Percentiles rank a stretch among this genome's conserved stretches.
Evolutionary conservation across 331 rosid species (phyloP).

Genomic region (Prunus yedoensis): DNA sequence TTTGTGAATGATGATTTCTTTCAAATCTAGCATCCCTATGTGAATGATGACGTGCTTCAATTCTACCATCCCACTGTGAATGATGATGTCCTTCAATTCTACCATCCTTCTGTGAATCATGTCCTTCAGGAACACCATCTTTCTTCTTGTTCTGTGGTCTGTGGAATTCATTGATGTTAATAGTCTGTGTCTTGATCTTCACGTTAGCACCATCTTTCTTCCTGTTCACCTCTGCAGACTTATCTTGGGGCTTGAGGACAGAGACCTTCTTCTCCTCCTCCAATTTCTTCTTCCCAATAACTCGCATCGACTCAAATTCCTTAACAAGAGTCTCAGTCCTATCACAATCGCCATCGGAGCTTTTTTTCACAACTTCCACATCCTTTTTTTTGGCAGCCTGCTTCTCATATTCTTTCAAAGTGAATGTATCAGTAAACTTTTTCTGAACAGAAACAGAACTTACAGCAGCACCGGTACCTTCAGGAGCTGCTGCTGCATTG

Average conservation of each 20-base stretch:
- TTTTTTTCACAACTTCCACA: background rate
- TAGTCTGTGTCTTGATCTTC: background rate
- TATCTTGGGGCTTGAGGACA: background rate
- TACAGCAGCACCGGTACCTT: background rate
- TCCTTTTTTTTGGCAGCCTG: background rate
- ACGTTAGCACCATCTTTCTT: background rate
- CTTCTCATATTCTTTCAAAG: background rate
- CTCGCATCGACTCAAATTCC: background rate
- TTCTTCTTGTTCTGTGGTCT: background rate
- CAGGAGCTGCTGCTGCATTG: background rate
- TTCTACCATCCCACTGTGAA: background rate
- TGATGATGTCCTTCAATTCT: background rate
- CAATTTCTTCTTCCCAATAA: constrained; percentile 2
- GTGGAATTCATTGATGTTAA: background rate
- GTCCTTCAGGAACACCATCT: background rate
- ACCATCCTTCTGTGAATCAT: background rate
- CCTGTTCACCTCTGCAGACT: background rate
- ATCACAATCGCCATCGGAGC: background rate
- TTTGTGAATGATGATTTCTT: background rate
- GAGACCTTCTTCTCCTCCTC: background rate
- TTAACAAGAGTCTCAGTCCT: background rate
- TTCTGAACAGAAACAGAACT: background rate
- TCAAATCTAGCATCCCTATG: background rate
- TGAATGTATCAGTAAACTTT: background rate
- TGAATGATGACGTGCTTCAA: background rate